Percentiles rank a stretch among this genome's conserved stretches.
phyloP scores from a whole-genome alignment of 1,139 yeast species.

The Trichomonascaceae sp. region DNA sequence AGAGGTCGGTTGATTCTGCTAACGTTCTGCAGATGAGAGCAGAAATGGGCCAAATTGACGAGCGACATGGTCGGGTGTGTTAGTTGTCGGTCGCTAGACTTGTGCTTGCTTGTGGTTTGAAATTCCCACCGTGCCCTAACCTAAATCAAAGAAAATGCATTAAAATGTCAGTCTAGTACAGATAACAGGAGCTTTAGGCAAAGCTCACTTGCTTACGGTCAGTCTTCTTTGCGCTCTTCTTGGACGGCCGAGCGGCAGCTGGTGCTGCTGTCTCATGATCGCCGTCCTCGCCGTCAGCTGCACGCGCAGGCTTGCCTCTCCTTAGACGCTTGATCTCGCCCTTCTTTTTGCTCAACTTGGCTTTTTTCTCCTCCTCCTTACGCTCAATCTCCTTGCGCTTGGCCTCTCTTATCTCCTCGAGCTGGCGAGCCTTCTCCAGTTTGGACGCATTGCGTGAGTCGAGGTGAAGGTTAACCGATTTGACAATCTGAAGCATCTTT shows the following conservation, averaged over 20 bases:
- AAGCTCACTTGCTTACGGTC: too few relatives aligned
- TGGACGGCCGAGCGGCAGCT: too few relatives aligned
- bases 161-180: constrained; percentile 19
- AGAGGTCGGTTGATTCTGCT: constrained; percentile 59
- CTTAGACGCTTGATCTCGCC: constrained; percentile 45
- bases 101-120: too few relatives aligned
- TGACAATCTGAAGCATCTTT: constrained; percentile 54
- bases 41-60: constrained; percentile 69
- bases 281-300: too few relatives aligned
- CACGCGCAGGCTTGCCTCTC: constrained; percentile 31
- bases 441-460: constrained; percentile 82
- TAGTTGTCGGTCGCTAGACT: too few relatives aligned
- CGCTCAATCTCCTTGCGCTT: constrained; percentile 78
- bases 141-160: too few relatives aligned
- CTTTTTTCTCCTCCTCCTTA: constrained; percentile 58
- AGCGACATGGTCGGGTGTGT: constrained; percentile 63
- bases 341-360: constrained; percentile 65
- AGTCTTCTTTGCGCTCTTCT: too few relatives aligned
- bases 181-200: too few relatives aligned
- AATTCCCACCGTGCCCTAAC: too few relatives aligned
- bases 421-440: constrained; percentile 74
- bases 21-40: constrained; percentile 86
- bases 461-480: constrained; percentile 67
- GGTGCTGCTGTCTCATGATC: too few relatives aligned
- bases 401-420: constrained; percentile 80